phyloP scores from a whole-genome alignment of 106 monocot species.

The Allium fistulosum region DNA sequence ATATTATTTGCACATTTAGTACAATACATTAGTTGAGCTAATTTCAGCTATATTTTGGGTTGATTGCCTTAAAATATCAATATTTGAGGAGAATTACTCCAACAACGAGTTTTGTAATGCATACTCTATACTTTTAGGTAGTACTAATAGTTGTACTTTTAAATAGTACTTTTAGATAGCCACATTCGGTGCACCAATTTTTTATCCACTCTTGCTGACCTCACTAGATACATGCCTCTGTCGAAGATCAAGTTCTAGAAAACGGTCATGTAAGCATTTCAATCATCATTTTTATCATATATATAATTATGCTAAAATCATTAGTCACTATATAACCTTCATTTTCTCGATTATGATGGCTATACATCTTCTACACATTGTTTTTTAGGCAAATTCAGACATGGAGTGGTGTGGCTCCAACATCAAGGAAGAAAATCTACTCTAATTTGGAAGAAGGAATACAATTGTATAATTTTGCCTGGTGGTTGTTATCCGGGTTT shows the following conservation, averaged over 20 bases:
- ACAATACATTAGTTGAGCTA: too few relatives aligned
- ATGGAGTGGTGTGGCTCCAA: slow-evolving; percentile 76
- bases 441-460: slow-evolving; percentile 47
- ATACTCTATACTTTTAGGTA: too few relatives aligned
- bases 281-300: background rate
- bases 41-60: too few relatives aligned
- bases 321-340: background rate
- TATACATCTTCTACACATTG: slow-evolving; percentile 75
- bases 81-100: too few relatives aligned
- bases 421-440: slow-evolving; percentile 65
- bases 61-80: too few relatives aligned
- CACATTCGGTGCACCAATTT: slow-evolving; percentile 84
- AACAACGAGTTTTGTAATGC: too few relatives aligned
- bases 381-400: slow-evolving; percentile 92
- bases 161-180: slow-evolving; percentile 78
- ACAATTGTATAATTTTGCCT: slow-evolving; percentile 73
- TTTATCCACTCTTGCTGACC: slow-evolving; percentile 43
- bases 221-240: slow-evolving; percentile 76
- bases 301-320: background rate
- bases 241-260: slow-evolving; percentile 76
- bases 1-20: too few relatives aligned
- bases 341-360: background rate
- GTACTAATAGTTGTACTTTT: too few relatives aligned
- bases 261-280: slow-evolving; percentile 77
- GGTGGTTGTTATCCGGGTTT: slow-evolving; percentile 66